Conservation (phyloP, 2,329 filamentous ascomycete genomes). For the Botrytis hyacinthi region DNA sequence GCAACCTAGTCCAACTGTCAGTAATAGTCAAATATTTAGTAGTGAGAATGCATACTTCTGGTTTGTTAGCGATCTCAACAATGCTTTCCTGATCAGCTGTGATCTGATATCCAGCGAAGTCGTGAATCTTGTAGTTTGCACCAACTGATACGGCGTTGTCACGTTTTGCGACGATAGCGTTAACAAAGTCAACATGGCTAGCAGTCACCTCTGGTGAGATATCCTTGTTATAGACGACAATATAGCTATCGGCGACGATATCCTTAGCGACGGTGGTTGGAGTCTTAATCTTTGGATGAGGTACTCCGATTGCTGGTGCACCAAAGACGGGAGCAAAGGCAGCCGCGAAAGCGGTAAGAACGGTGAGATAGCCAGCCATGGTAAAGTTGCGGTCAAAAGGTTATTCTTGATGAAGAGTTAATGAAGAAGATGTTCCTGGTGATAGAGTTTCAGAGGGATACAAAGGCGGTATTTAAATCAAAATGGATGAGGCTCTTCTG, state of each 20-base stretch:
- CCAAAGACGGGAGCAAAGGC: conserved; percentile 32
- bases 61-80: conserved; percentile 33
- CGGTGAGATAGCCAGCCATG: conserved; percentile 34
- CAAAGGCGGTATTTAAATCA: conserved; percentile 8
- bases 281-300: conserved; percentile 32
- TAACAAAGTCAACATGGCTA: conserved; percentile 50
- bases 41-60: conserved; percentile 28
- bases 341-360: conserved; percentile 35
- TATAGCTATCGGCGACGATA: conserved; percentile 57
- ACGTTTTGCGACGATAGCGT: conserved; percentile 52
- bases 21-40: background rate
- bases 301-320: conserved; percentile 26
- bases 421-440: conserved; percentile 9
- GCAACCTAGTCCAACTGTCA: conserved; percentile 29
- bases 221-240: conserved; percentile 62
- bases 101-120: conserved; percentile 35
- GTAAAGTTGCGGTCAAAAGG: conserved; percentile 14
- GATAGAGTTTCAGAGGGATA: background rate
- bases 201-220: conserved; percentile 49
- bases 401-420: background rate
- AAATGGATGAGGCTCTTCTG: background rate
- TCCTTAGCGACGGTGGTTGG: conserved; percentile 49
- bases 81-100: conserved; percentile 33
- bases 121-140: conserved; percentile 32
- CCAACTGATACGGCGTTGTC: conserved; percentile 45